A percentile compares a stretch with the other conserved stretches of the same genome.
Conservation (phyloP, 352 stramenopile genomes). For the Phytophthora pistaciae region DNA sequence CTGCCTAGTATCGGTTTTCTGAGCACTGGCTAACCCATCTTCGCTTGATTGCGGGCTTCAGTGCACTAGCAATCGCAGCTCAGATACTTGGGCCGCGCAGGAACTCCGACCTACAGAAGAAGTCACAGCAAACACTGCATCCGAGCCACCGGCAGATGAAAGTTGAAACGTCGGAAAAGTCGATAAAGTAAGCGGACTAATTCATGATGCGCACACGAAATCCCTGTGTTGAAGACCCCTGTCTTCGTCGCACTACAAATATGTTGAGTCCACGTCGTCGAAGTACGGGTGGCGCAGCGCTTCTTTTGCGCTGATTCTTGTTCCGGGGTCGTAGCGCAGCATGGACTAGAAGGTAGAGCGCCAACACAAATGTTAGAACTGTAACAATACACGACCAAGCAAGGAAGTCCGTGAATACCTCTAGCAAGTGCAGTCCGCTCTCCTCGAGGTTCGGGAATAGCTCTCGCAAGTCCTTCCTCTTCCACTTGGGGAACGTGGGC, state of each 20-base stretch:
- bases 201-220: slow-evolving; percentile 23
- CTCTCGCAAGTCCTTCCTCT: slow-evolving; percentile 79
- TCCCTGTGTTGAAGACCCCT: neutral
- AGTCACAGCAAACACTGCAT: neutral
- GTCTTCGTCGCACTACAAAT: slow-evolving; percentile 67
- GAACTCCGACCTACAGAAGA: slow-evolving; percentile 2
- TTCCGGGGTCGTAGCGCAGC: slow-evolving; percentile 76
- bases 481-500: slow-evolving; percentile 97
- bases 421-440: slow-evolving; percentile 68
- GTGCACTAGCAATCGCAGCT: neutral
- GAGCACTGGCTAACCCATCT: neutral
- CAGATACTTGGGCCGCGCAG: slow-evolving; percentile 7
- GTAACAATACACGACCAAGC: neutral
- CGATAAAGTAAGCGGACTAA: slow-evolving; percentile 36
- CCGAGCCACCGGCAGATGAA: slow-evolving; percentile 5
- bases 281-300: slow-evolving; percentile 88
- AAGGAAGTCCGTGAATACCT: slow-evolving; percentile 34
- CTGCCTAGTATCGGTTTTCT: neutral
- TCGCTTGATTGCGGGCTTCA: neutral
- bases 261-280: slow-evolving; percentile 80
- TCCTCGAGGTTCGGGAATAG: slow-evolving; percentile 72
- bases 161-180: slow-evolving; percentile 2
- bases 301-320: slow-evolving; percentile 84
- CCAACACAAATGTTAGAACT: slow-evolving; percentile 6
- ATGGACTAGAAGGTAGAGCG: slow-evolving; percentile 50